Base-by-base conservation (phyloP, 2,329 filamentous ascomycete genomes). In the Scedosporium apiospermum region DNA sequence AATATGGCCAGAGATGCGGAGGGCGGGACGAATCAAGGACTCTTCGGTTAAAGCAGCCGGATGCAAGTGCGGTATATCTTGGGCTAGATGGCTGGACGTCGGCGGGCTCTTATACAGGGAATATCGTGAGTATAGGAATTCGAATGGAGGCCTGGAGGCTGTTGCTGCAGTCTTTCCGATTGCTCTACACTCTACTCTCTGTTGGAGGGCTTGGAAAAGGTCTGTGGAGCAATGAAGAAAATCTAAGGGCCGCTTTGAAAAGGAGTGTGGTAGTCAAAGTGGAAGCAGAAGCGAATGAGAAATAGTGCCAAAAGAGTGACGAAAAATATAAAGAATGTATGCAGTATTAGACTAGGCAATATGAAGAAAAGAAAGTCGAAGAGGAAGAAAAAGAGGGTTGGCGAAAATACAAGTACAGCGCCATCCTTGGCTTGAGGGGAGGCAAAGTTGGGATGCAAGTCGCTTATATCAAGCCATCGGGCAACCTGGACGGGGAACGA, bases 251-350 rank as follows among this genome's bases (percentile, higher is more conserved):
- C 34, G 34, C 34, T 38, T 38, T 38, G 34, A 38, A 38, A 38
- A 38, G 34, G 34, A 38, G 34, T 38, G 34, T 38, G 34, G 6
- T 3, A 21, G 44, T 18, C 9, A 49, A 49, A 21, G 18, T 14
- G 16, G 44, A 30, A 16, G 53, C 6, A n/a, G 53, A 57, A 58
- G 26, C 26, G 57, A 38, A 38, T 10, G 14, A 42, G 12, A 12
- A 64, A 44, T 14, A 62, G 57, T n/a, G 30, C 53, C 4, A 64
- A 62, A 38, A 30, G 23, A 49, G 62, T 14, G n/a, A 63, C 16
- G 62, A 58, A 58, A 53, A 44, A 34, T 6, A 14, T n/a, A n/a
- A 34, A 30, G n/a, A 53, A 26, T 42, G 21, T 38, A 26, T 42
- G 21, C 26, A 41, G 44, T 58, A 57, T 59, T 49, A 53, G 55